Evolutionary conservation across 768 basidiomycete genomes (phyloP), one percentile per base, ranked within the genome.

Genomic region (Rossbeevera mucosa): DNA sequence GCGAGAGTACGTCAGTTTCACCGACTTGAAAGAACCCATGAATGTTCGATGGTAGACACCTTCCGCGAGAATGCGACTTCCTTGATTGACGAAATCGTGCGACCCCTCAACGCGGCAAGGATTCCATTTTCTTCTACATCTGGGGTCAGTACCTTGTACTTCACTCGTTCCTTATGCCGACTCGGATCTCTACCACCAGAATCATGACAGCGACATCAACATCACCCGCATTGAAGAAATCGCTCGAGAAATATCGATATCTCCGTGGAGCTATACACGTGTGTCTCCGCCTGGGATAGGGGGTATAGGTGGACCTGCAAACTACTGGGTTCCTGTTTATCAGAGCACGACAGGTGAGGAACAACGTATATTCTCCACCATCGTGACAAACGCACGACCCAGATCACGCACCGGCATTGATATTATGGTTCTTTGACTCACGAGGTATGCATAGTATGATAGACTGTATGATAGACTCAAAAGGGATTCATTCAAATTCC

Each of bases 351-450:
- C 60, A 24, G 77, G 78, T 76, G 18, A 24, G 53, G 5, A 25
- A 24, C 4, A 45, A 7, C 3, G 1, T 3, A 18, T 26, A 8
- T 28, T 13, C 5, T 28, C 11, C n/a, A n/a, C n/a, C n/a, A n/a
- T n/a, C n/a, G n/a, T n/a, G n/a, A n/a, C n/a, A n/a, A n/a, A n/a
- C n/a, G n/a, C n/a, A n/a, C n/a, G n/a, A n/a, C n/a, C n/a, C n/a
- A 67, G 66, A 85, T 64, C n/a, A 25, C 2, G 55, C 63, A 5
- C 86, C 86, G 4, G 70, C 67, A 4, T 71, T 88, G 9, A 65
- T 89, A 44, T 65, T 88, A 4, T 90, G 86, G 66, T 86, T 87
- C 69, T 90, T 90, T 58, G 88, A 89, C 67, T 88, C 88, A 3
- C 75, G 86, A 54, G 83, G 83, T 81, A 61, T 13, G 42, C 16